Conservation (phyloP, 805 yeast species). For the Zygosaccharomyces pseudorouxii region DNA sequence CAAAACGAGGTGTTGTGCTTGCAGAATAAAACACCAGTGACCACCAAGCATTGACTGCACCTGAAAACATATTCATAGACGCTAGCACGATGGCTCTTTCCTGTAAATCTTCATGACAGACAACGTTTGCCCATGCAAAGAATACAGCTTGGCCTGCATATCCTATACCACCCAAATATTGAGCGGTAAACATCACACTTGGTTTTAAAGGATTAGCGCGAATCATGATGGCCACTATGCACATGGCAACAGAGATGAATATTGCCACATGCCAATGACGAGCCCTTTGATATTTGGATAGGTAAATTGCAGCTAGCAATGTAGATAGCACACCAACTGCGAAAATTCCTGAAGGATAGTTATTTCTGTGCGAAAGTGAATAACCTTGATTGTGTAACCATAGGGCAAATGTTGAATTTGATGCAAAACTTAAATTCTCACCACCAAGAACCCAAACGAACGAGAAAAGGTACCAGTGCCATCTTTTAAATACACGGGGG, state of each 20-base stretch:
- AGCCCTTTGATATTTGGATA: constrained; percentile 41
- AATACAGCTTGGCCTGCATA: constrained; percentile 58
- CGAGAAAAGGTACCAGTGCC: constrained; percentile 56
- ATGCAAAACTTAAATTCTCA: constrained; percentile 43
- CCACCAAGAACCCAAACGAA: constrained; percentile 50
- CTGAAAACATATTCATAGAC: constrained; percentile 60
- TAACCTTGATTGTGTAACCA: constrained; percentile 43
- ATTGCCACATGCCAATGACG: constrained; percentile 50
- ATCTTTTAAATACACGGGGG: constrained; percentile 44
- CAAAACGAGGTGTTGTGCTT: constrained; percentile 46
- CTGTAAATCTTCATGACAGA: constrained; percentile 54
- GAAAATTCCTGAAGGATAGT: constrained; percentile 51
- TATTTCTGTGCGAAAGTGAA: constrained; percentile 43
- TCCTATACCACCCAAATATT: constrained; percentile 49
- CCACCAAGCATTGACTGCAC: constrained; percentile 66
- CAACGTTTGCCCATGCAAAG: constrained; percentile 61
- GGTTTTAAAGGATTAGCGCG: constrained; percentile 39
- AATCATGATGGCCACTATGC: constrained; percentile 46
- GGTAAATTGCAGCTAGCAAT: constrained; percentile 40
- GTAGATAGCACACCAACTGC: constrained; percentile 49
- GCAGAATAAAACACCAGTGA: constrained; percentile 50
- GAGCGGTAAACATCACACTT: constrained; percentile 46
- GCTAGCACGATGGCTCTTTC: constrained; percentile 62
- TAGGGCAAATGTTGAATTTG: constrained; percentile 45
- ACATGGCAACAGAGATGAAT: constrained; percentile 40